Base-by-base conservation (phyloP, 2,329 filamentous ascomycete species). In the Pseudocercospora eumusae region DNA sequence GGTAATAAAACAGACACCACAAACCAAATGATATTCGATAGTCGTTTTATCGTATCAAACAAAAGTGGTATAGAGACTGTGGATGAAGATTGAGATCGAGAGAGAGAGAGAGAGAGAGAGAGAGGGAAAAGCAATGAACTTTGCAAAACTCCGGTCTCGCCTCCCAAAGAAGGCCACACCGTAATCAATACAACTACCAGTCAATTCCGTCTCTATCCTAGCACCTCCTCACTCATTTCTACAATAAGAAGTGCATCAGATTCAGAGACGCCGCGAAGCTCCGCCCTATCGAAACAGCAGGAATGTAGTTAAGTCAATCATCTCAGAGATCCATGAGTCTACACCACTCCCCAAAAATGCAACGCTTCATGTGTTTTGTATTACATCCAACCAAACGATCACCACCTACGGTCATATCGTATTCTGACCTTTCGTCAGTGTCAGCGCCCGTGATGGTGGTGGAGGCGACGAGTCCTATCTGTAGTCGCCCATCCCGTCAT, bases 401-500 rank as follows among this genome's bases (percentile, higher is more conserved):
- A 13, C 33, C 33, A n/a, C 36, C 31, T 33, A 15, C 15, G 36
- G 15, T 40, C 36, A 40, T 18, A 18, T 40, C 36, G n/a, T 40
- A 18, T 15, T n/a, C 36, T 36, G 33, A 36, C 33, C 33, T n/a
- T 36, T 36, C 33, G 33, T 36, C 6, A 40, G 15, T 7, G 36
- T 40, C 5, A 40, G 15, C 7, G 36, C 13, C 36, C 36, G 21
- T 7, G n/a, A 18, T 52, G 15, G 21, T 28, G 52, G 52, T 20
- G 52, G 21, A 23, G 52, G 21, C 31, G 52, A 54, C 7, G 27
- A 27, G 52, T 54, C 52, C 61, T 63, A 63, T 54, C 61, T 56
- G 57, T 57, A 63, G 31, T 63, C 61, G 27, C 50, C 45, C 52
- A 54, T 21, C 4, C 57, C 61, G 50, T 61, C 59, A 28, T 60